Evolutionary conservation across 768 basidiomycete genomes (phyloP), one percentile per base, ranked within the genome.

Genomic region (Pleurotus citrinopileatus): DNA sequence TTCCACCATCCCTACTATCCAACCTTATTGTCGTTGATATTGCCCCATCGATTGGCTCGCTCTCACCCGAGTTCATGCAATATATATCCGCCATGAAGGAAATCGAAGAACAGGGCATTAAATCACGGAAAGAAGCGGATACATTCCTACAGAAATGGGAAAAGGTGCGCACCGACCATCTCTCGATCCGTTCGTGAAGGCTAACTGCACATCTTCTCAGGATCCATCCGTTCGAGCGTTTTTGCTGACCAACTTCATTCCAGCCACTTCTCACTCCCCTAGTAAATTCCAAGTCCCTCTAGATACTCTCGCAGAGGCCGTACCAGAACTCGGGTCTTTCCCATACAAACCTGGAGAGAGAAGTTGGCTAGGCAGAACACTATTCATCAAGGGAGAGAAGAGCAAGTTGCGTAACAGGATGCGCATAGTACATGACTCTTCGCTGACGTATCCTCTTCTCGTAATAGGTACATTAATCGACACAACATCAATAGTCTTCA

Each of bases 21-120:
- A 68, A 81, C 38, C 79, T 91, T 13, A 81, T 94, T 54, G 78
- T 91, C 3, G 89, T 82, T 13, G 94, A 97, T 68, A 93, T 96
- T 56, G 79, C 91, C 0, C 94, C 94, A 2, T 75, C 83, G 3
- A 74, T 74, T 48, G 79, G 75, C 55, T 72, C 60, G 54, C 75
- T 78, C 57, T 92, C 78, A 0, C 59, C 72, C 5, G 91, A 93
- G 57, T 93, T 91, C 63, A 62, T 70, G 29, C 64, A 67, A 1
- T 94, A 95, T 62, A 67, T 89, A 23, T 68, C 80, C 17, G 87
- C 76, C 1, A 94, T 97, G 93, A 73, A 81, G 52, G 74, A 82
- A 58, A 81, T 96, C 8, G 85, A 94, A 57, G 68, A 70, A 0
- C 74, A 78, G 40, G 59, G 72, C 1, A 74, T 91, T 7, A 77